Base-by-base conservation (phyloP, 805 yeast species). In the Wickerhamomyces ciferrii region DNA sequence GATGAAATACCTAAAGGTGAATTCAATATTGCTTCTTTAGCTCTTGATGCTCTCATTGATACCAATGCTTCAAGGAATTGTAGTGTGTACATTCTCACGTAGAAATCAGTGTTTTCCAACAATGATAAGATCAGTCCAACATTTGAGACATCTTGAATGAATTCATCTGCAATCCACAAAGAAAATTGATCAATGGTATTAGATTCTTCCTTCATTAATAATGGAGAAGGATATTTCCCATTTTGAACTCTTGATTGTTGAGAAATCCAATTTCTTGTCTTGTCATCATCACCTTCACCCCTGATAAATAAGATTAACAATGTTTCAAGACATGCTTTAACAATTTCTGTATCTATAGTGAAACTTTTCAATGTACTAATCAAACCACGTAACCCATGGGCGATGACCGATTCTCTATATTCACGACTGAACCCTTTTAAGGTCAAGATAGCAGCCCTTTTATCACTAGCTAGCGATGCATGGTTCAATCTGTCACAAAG, bases 91-190 rank as follows among this genome's bases (percentile, higher is more conserved):
- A 94, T 70, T 47, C 85, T 76, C 38, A 84, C 76, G 63, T 88
- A 95, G 60, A 89, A 88, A 59, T 88, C 92, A 15, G 69, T 68
- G 45, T 73, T 70, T 23, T 71, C 72, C 23, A 75, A 69, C 9
- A 83, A 61, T 23, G 83, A 79, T 20, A 78, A 66, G 13, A 55
- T 48, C 9, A 51, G 45, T 1, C 55, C 44, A 17, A 70, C 60
- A 21, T 64, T 51, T 24, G 61, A 61, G 13, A 60, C 64, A 11
- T 72, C 67, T 66, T 87, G 91, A 1, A 91, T 85, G 55, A 94
- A 70, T 58, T 89, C 97, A 65, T 94, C 99, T 0, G 98, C 89
- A 29, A 94, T 87, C 96, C 97, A 91, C 46, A 91, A 67, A 0
- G 97, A 87, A 53, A 94, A 87, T 58, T 89, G 96, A 61, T 91